Base-by-base conservation (phyloP, 257 asterid species). In the Leptodermis oblonga region DNA sequence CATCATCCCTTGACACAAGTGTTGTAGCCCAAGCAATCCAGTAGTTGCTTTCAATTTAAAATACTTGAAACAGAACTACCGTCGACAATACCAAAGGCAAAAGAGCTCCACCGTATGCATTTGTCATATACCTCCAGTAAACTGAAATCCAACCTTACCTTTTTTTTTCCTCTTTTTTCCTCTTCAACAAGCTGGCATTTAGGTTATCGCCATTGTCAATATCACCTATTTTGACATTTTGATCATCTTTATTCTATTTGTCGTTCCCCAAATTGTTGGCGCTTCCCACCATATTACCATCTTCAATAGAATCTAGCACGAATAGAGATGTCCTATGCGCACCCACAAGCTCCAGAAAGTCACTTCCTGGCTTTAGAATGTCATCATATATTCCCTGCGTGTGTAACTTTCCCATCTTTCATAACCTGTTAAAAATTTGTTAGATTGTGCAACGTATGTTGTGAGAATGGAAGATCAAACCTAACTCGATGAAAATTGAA, bases 21-120 rank as follows among this genome's bases (percentile, higher is more conserved):
- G 69, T 74, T 86, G 97, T 90, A 43, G 98, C 98, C 96, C 92
- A 92, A 41, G 97, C 92, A 97, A 92, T 92, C 98, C 96, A 92
- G 65, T 90, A 92, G 73, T 90, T 92, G 90, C 98, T 92, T 69
- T 88, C 95, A 36, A 92, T 87, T 77, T 92, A 96, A 77, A 92
- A 85, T 36, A 69, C 18, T 72, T 90, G 96, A 73, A 90, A 87
- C 56, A 87, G 36, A 62, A 79, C 36, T 69, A 87, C 92, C 54
- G 88, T 83, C 70, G 88, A 70, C 71, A 92, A 66, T 65, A 88
- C 82, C 42, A 92, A 61, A 18, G 98, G 97, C 25, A 85, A 91
- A 36, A 92, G 80, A 54, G 84, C 82, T 42, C 98, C 98, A 48
- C 97, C 88, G 53, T 86, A 88, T 17, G 95, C 97, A 7, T 82